These are phyloP conservation scores for Puccinia polysora DNA, from an alignment of 1,284 basidiomycete species.

Conservation along the genomic window DNA sequence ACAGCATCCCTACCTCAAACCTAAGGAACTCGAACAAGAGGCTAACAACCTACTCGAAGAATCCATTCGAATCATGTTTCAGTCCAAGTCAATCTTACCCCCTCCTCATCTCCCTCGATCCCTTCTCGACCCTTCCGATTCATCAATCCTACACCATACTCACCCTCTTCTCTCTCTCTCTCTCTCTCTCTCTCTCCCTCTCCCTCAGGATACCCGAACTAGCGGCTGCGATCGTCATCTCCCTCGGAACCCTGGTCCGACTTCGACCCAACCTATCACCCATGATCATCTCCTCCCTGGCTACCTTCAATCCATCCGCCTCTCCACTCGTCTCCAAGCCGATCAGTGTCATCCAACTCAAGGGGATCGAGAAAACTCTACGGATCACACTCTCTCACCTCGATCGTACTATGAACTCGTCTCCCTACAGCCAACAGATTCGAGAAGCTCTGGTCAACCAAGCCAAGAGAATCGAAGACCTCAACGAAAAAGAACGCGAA, in stretches of 20 bases:
- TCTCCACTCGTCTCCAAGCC: slow-evolving; percentile 61
- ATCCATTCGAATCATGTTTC: slow-evolving; percentile 27
- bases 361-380: slow-evolving; percentile 87
- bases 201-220: slow-evolving; percentile 68
- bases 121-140: neutral
- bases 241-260: slow-evolving; percentile 71
- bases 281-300: slow-evolving; percentile 70
- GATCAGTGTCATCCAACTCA: slow-evolving; percentile 57
- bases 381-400: slow-evolving; percentile 78
- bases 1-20: slow-evolving; percentile 32
- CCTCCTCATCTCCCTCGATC: neutral
- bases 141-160: too few relatives aligned
- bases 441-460: slow-evolving; percentile 28
- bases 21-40: slow-evolving; percentile 35
- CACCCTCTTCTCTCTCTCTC: too few relatives aligned
- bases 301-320: slow-evolving; percentile 75
- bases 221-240: slow-evolving; percentile 81
- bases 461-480: slow-evolving; percentile 27
- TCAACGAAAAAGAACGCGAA: slow-evolving; percentile 32
- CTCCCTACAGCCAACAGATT: slow-evolving; percentile 14
- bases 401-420: slow-evolving; percentile 59
- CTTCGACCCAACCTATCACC: slow-evolving; percentile 72
- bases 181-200: too few relatives aligned
- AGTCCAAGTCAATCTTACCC: slow-evolving; percentile 23
- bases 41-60: slow-evolving; percentile 36